A percentile compares a stretch with the other conserved stretches of the same genome.
phyloP scores from a whole-genome alignment of 306 rosid species.

The Sesbania bispinosa region DNA sequence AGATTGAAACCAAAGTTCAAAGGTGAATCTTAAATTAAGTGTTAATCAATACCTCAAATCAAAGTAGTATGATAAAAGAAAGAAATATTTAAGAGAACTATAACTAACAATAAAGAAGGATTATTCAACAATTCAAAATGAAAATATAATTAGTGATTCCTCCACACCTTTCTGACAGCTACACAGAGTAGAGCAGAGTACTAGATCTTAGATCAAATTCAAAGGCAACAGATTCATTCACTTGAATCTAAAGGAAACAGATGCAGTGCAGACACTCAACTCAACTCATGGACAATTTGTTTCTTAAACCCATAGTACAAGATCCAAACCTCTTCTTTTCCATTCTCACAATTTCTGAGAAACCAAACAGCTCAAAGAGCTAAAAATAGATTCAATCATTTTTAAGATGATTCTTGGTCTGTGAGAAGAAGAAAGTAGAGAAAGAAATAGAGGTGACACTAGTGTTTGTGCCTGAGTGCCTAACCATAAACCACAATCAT shows the following conservation, averaged over 20 bases:
- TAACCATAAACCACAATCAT: not conserved
- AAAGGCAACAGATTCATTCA: not conserved
- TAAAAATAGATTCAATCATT: conserved; percentile 10
- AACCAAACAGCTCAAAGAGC: conserved; percentile 16
- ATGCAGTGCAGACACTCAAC: conserved; percentile 30
- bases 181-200: not conserved
- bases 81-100: not conserved
- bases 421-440: not conserved
- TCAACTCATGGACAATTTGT: not conserved
- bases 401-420: not conserved
- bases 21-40: conserved; percentile 12
- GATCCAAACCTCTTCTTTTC: conserved; percentile 15
- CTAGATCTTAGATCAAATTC: conserved; percentile 20
- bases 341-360: conserved; percentile 5
- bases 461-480: too few relatives aligned
- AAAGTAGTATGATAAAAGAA: not conserved
- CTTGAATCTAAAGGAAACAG: conserved; percentile 6
- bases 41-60: not conserved
- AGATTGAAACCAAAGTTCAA: not conserved
- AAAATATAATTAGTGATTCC: not conserved
- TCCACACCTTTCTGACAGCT: not conserved
- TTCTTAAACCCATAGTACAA: not conserved
- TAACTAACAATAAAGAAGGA: not conserved
- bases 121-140: not conserved
- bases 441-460: not conserved